These are phyloP conservation scores for Diaporthe velutina DNA, from an alignment of 2,329 filamentous ascomycete species.

Conservation along the genomic window DNA sequence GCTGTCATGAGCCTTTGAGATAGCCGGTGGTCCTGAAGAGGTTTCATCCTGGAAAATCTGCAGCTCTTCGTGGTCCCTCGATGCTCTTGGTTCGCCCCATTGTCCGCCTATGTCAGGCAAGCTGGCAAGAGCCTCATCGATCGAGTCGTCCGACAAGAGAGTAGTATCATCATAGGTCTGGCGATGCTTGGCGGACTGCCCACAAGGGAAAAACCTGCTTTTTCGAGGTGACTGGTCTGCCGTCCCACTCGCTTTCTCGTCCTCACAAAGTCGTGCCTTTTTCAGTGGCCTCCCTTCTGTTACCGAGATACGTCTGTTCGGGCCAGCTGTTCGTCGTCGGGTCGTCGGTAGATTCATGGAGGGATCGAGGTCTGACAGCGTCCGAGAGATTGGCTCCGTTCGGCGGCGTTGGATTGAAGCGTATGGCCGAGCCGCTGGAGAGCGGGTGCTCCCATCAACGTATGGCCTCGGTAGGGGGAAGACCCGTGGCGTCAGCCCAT, in stretches of 20 bases:
- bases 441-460: slow-evolving; percentile 52
- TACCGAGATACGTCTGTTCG: slow-evolving; percentile 41
- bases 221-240: slow-evolving; percentile 54
- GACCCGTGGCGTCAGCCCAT: slow-evolving; percentile 65
- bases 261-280: slow-evolving; percentile 68
- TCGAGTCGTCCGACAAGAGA: slow-evolving; percentile 66
- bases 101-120: slow-evolving; percentile 63
- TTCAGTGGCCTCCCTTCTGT: slow-evolving; percentile 61
- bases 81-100: slow-evolving; percentile 57
- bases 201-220: slow-evolving; percentile 67
- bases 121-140: slow-evolving; percentile 65
- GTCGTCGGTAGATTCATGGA: slow-evolving; percentile 36
- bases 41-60: slow-evolving; percentile 58
- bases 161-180: slow-evolving; percentile 58
- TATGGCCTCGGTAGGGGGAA: slow-evolving; percentile 72
- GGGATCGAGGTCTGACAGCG: slow-evolving; percentile 49
- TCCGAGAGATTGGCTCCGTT: slow-evolving; percentile 64
- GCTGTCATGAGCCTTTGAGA: not conserved
- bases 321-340: slow-evolving; percentile 45
- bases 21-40: not conserved
- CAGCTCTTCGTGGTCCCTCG: slow-evolving; percentile 55
- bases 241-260: slow-evolving; percentile 48
- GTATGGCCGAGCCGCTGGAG: slow-evolving; percentile 47
- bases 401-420: slow-evolving; percentile 61
- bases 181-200: slow-evolving; percentile 44